These are phyloP conservation scores for Penicillium coprophilum DNA, from an alignment of 495 filamentous ascomycete species.

Conservation along the genomic window DNA sequence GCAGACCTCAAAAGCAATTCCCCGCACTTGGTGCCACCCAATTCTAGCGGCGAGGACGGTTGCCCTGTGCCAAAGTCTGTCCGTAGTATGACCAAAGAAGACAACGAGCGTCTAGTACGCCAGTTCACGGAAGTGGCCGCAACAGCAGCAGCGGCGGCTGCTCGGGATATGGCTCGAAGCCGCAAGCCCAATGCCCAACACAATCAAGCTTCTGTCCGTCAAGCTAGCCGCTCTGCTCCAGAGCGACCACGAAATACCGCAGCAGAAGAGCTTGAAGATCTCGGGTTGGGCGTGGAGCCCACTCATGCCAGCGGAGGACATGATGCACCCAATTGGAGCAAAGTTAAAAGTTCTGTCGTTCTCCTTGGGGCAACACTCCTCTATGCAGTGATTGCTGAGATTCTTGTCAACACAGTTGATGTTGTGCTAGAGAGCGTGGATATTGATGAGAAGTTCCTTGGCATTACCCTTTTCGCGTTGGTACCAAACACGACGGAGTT, in stretches of 20 bases:
- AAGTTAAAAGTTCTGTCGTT: slow-evolving; percentile 83
- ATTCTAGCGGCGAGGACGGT: slow-evolving; percentile 21
- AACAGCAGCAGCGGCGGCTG: slow-evolving; percentile 83
- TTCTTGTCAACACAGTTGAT: slow-evolving; percentile 94
- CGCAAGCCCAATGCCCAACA: slow-evolving; percentile 49
- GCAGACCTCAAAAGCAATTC: slow-evolving; percentile 37
- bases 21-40: slow-evolving; percentile 70
- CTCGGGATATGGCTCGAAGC: slow-evolving; percentile 66
- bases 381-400: slow-evolving; percentile 95
- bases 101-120: slow-evolving; percentile 76
- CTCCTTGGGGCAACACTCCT: slow-evolving; percentile 86
- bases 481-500: slow-evolving; percentile 99
- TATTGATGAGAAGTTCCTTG: slow-evolving; percentile 97
- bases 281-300: slow-evolving; percentile 40
- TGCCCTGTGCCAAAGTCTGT: slow-evolving; percentile 44
- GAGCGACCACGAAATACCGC: slow-evolving; percentile 26
- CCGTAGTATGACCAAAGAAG: slow-evolving; percentile 63
- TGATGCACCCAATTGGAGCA: slow-evolving; percentile 97
- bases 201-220: slow-evolving; percentile 23
- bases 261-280: slow-evolving; percentile 44
- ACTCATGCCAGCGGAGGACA: slow-evolving; percentile 67
- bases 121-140: slow-evolving; percentile 91
- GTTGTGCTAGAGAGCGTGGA: slow-evolving; percentile 85
- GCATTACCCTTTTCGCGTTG: slow-evolving; percentile 94
- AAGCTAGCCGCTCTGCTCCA: slow-evolving; percentile 29